Evolutionary conservation across 2,329 filamentous ascomycete genomes (phyloP), one percentile per base, ranked within the genome.

Genomic region (Pseudogymnoascus sp.): DNA sequence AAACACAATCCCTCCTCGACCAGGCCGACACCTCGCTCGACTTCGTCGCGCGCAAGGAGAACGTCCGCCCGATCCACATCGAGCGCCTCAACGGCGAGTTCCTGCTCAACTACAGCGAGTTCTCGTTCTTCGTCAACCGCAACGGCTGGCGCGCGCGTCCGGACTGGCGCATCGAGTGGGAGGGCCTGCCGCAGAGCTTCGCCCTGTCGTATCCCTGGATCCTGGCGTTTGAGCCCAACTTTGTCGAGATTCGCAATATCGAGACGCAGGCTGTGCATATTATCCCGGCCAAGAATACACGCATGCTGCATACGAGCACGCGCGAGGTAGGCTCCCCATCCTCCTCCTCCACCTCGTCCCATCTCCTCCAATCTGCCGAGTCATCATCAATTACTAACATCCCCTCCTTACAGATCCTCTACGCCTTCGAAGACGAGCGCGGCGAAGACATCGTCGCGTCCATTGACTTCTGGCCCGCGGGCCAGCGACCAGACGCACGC

Each of bases 81-180:
- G 96, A 99, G 76, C 89, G 95, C 53, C 88, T 97, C 73, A 96
- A 96, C 69, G 93, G 93, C 74, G 95, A 99, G 74, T 99, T 99
- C 81, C 77, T 99, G 69, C 87, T 99, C 67, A 97, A 97, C 77
- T 99, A 99, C 78, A 95, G 91, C 4, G 95, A 99, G 75, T 99
- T 97, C 77, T 96, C 91, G 11, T 99, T 99, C 84, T 99, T 97
- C 72, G 95, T 99, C 73, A 61, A 99, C 77, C 87, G 95, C 71
- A 97, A 99, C 75, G 95, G 95, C 38, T 99, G 95, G 95, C 87
- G 95, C 67, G 93, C 93, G 62, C 84, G 93, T 71, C 92, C 93
- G 4, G 95, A 99, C 76, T 99, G 95, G 95, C 88, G 89, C 71
- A 96, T 99, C 72, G 89, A 93, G 67, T 99, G 95, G 95, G 95